These are phyloP conservation scores for Oemleria cerasiformis DNA, from an alignment of 306 rosid genomes.

Conservation along the genomic window DNA sequence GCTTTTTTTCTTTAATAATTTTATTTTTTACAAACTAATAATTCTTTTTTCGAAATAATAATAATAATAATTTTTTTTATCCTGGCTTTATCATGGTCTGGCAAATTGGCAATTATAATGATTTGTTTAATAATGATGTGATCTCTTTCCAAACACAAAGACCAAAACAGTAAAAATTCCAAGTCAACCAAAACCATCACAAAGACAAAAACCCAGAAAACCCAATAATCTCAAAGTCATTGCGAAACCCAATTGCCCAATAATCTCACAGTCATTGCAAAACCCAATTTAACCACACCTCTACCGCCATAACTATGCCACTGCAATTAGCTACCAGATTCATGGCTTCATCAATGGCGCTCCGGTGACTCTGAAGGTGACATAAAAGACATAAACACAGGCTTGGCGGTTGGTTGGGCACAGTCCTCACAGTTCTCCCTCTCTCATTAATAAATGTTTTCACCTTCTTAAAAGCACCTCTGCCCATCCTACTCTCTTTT, in stretches of 20 bases:
- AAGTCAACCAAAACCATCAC: not conserved
- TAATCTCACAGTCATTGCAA: not conserved
- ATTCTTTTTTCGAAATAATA: too few species aligned
- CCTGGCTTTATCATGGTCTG: too few species aligned
- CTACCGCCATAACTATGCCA: conserved; percentile 1
- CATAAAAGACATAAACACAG: not conserved
- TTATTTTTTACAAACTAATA: too few species aligned
- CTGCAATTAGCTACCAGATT: not conserved
- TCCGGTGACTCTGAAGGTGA: conserved; percentile 42
- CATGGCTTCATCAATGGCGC: conserved; percentile 33
- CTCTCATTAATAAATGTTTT: conserved; percentile 15
- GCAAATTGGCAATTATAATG: not conserved
- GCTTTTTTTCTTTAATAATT: too few species aligned
- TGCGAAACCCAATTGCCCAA: not conserved
- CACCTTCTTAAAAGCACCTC: conserved; percentile 10
- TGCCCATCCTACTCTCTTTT: conserved; percentile 1
- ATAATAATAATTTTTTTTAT: too few species aligned
- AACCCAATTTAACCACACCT: conserved; percentile 3
- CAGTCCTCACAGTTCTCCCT: not conserved
- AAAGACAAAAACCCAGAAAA: not conserved
- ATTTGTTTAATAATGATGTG: not conserved
- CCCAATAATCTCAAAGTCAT: not conserved
- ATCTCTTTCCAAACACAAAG: not conserved
- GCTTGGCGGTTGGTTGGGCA: conserved; percentile 23
- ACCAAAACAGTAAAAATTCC: not conserved